phyloP scores from a whole-genome alignment of 2,329 filamentous ascomycete species.

The Epichloe bromicola region DNA sequence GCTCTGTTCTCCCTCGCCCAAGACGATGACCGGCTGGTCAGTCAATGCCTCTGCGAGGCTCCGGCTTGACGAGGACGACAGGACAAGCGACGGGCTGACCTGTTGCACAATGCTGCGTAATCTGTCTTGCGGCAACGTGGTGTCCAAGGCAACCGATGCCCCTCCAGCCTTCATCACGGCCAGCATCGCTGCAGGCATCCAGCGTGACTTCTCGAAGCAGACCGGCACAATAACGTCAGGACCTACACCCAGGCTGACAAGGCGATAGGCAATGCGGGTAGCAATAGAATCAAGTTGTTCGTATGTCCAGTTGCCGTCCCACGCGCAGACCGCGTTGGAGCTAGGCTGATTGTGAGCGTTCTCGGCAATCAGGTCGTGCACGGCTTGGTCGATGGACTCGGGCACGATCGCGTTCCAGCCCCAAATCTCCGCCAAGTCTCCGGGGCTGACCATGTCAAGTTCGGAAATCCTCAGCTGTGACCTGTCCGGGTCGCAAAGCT shows the following conservation, averaged over 20 bases:
- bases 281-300: slow-evolving; percentile 8
- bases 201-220: slow-evolving; percentile 13
- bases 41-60: neutral
- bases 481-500: neutral
- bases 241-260: slow-evolving; percentile 10
- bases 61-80: neutral
- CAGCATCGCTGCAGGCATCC: slow-evolving; percentile 12
- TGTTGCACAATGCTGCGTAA: slow-evolving; percentile 7
- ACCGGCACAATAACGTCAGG: slow-evolving; percentile 8
- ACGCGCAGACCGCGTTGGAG: slow-evolving; percentile 11
- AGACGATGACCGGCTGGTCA: neutral
- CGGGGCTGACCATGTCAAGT: neutral
- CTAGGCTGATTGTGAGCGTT: slow-evolving; percentile 4
- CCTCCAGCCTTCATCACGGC: slow-evolving; percentile 16
- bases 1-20: neutral
- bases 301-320: slow-evolving; percentile 16
- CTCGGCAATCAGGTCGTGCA: slow-evolving; percentile 12
- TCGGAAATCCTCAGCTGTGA: neutral
- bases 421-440: slow-evolving; percentile 7
- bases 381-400: slow-evolving; percentile 2
- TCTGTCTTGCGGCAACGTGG: slow-evolving; percentile 10
- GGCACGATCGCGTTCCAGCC: slow-evolving; percentile 10
- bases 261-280: slow-evolving; percentile 5
- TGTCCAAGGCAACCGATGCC: slow-evolving; percentile 15
- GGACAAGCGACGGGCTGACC: neutral